phyloP scores from a whole-genome alignment of 352 stramenopile genomes.

The Peronospora farinosa region DNA sequence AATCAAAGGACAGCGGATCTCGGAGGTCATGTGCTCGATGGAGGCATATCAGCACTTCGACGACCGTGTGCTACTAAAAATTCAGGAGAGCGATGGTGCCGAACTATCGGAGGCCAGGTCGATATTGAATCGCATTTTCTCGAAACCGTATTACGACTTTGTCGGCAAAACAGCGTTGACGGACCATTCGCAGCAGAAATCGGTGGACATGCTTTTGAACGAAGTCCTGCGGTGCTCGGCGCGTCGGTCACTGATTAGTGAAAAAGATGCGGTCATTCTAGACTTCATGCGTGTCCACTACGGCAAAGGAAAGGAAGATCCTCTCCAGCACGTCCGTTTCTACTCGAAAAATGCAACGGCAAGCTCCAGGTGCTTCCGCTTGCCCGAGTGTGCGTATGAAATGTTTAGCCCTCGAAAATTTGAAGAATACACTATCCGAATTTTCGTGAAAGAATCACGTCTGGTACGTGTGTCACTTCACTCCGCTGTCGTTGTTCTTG shows the following conservation, averaged over 20 bases:
- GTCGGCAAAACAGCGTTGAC: constrained; percentile 62
- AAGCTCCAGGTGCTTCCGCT: constrained; percentile 41
- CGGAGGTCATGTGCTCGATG: constrained; percentile 54
- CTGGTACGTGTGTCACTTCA: constrained; percentile 34
- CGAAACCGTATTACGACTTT: constrained; percentile 72
- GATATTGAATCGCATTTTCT: constrained; percentile 57
- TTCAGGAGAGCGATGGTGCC: constrained; percentile 61
- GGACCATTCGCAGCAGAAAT: constrained; percentile 35
- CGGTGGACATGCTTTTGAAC: constrained; percentile 43
- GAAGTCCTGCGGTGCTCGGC: constrained; percentile 54
- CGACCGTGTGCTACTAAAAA: constrained; percentile 66
- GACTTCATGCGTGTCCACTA: constrained; percentile 77
- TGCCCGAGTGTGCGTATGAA: constrained; percentile 50
- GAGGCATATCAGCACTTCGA: constrained; percentile 79
- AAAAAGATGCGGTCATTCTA: constrained; percentile 62
- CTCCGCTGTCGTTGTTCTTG: neutral
- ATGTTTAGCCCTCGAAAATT: constrained; percentile 64
- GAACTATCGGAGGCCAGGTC: constrained; percentile 40
- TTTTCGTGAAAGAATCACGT: constrained; percentile 60
- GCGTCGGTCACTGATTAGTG: constrained; percentile 24
- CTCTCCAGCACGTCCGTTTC: constrained; percentile 66
- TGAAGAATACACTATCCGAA: constrained; percentile 58
- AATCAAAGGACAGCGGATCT: constrained; percentile 62
- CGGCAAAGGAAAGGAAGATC: constrained; percentile 74
- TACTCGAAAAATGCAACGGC: constrained; percentile 63